phyloP scores from a whole-genome alignment of 2,329 filamentous ascomycete species.

The Colletotrichum cereale region DNA sequence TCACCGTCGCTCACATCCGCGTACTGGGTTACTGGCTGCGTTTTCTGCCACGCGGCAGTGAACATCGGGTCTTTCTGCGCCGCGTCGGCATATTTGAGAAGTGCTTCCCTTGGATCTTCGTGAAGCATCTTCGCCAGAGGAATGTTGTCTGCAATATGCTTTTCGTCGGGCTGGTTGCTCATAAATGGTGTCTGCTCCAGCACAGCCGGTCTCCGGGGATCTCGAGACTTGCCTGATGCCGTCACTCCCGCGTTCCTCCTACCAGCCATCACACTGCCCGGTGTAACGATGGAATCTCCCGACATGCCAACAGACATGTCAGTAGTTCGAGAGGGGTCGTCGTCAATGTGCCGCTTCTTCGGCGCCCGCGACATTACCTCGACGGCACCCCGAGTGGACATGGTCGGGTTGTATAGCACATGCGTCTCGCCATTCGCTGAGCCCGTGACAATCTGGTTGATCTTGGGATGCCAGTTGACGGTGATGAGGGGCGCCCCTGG shows the following conservation, averaged over 20 bases:
- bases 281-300: slow-evolving; percentile 82
- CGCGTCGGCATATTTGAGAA: slow-evolving; percentile 94
- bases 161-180: slow-evolving; percentile 89
- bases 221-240: slow-evolving; percentile 79
- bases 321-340: slow-evolving; percentile 88
- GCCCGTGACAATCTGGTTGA: slow-evolving; percentile 96
- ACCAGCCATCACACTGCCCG: slow-evolving; percentile 68
- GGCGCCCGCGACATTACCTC: slow-evolving; percentile 93
- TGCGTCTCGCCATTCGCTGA: slow-evolving; percentile 92
- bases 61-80: slow-evolving; percentile 94
- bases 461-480: slow-evolving; percentile 91
- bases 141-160: slow-evolving; percentile 89
- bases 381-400: slow-evolving; percentile 84
- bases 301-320: slow-evolving; percentile 86
- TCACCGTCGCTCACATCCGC: slow-evolving; percentile 86
- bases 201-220: slow-evolving; percentile 87
- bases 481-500: slow-evolving; percentile 84
- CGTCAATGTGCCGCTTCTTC: slow-evolving; percentile 95
- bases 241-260: slow-evolving; percentile 76
- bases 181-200: slow-evolving; percentile 90
- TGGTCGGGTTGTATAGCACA: slow-evolving; percentile 89
- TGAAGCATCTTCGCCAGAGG: slow-evolving; percentile 93
- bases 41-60: slow-evolving; percentile 92
- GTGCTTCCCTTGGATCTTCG: slow-evolving; percentile 92
- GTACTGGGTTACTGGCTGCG: slow-evolving; percentile 93